Conservation (phyloP, 1,284 basidiomycete genomes). For the Phaffia rhodozyma region DNA sequence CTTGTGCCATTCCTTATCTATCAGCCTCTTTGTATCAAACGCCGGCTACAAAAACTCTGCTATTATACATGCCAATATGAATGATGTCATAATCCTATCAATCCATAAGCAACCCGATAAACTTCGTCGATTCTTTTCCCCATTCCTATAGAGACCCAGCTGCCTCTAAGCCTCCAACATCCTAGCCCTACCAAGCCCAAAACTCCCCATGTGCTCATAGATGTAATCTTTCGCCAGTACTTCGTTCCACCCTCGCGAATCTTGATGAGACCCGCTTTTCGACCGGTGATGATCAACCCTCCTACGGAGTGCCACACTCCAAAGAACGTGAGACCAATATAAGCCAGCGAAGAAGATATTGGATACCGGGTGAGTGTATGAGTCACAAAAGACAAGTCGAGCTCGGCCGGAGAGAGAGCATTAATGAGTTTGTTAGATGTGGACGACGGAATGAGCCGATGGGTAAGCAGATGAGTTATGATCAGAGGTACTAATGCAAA, state of each 20-base stretch:
- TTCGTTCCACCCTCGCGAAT: background rate
- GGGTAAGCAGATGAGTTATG: background rate
- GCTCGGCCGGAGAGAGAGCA: background rate
- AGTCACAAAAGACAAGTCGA: constrained; percentile 7
- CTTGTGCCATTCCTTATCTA: too few relatives aligned
- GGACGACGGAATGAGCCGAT: background rate
- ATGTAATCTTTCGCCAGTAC: background rate
- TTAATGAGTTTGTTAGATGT: background rate
- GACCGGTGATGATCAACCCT: background rate
- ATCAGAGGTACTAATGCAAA: background rate
- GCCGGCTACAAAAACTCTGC: too few relatives aligned
- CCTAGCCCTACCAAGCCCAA: background rate
- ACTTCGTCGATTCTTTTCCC: too few relatives aligned
- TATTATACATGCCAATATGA: too few relatives aligned
- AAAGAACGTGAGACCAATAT: background rate
- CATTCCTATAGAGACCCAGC: too few relatives aligned
- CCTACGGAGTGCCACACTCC: constrained; percentile 3
- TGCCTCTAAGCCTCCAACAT: background rate
- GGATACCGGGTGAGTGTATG: background rate
- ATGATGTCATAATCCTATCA: too few relatives aligned
- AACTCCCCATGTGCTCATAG: background rate
- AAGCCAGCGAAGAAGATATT: background rate
- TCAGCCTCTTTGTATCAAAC: too few relatives aligned
- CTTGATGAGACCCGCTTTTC: background rate
- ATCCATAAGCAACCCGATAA: too few relatives aligned